These are phyloP conservation scores for Scutellaria minor DNA, from an alignment of 257 asterid genomes.

Conservation along the genomic window DNA sequence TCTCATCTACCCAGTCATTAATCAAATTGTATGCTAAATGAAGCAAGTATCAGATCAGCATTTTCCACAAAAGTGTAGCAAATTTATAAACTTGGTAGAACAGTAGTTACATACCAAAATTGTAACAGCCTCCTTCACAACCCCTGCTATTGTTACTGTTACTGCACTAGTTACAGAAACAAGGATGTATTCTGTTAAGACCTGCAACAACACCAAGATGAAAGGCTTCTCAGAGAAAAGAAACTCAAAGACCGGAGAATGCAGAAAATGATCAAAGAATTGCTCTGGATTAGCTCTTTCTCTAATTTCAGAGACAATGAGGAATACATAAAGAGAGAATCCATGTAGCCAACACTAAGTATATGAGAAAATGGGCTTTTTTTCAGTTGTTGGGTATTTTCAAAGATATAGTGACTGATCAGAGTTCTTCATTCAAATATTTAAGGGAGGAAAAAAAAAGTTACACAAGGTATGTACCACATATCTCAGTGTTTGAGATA, in stretches of 20 bases:
- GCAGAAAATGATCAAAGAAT: slow-evolving; percentile 9
- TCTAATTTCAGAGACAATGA: slow-evolving; percentile 8
- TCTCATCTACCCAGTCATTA: background rate
- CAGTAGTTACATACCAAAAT: slow-evolving; percentile 64
- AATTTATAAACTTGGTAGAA: slow-evolving; percentile 2
- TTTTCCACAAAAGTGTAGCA: slow-evolving; percentile 22
- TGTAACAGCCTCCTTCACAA: slow-evolving; percentile 98
- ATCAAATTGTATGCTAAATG: background rate
- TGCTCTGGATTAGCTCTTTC: background rate
- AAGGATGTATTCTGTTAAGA: slow-evolving; percentile 88
- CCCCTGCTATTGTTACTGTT: slow-evolving; percentile 97
- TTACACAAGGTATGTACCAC: slow-evolving; percentile 9
- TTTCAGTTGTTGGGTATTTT: background rate
- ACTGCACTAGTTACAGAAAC: slow-evolving; percentile 97
- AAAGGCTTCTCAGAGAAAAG: slow-evolving; percentile 22
- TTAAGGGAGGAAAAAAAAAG: background rate
- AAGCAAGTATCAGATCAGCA: slow-evolving; percentile 20
- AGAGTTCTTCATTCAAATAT: slow-evolving; percentile 9
- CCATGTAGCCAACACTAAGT: background rate
- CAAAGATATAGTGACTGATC: background rate
- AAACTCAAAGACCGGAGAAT: slow-evolving; percentile 23
- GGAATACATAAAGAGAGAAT: background rate
- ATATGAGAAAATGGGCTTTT: background rate
- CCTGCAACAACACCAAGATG: slow-evolving; percentile 60
- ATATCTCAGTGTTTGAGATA: background rate